A percentile compares a stretch with the other conserved stretches of the same genome.
These are phyloP conservation scores for Hortiboletus campestris DNA, from an alignment of 768 basidiomycete species.

Conservation along the genomic window DNA sequence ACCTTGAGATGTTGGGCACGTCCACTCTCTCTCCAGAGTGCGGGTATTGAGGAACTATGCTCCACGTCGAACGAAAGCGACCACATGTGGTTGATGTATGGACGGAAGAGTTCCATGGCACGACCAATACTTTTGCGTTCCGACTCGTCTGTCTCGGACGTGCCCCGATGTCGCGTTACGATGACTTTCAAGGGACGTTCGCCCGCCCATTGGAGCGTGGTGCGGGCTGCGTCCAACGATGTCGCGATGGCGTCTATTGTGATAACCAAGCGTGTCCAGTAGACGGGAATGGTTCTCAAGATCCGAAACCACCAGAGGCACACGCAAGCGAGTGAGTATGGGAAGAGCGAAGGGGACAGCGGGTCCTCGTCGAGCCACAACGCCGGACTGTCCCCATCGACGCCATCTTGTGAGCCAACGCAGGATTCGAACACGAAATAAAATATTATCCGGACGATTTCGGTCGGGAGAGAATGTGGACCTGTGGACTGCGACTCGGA, in stretches of 20 bases:
- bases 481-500: background rate
- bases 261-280: slow-evolving; percentile 11
- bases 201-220: slow-evolving; percentile 2
- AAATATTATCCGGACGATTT: slow-evolving; percentile 10
- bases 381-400: background rate
- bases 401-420: background rate
- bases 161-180: slow-evolving; percentile 2
- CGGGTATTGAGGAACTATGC: background rate
- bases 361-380: slow-evolving; percentile 7
- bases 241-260: background rate
- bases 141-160: background rate
- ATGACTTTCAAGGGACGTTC: slow-evolving; percentile 1
- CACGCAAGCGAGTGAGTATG: slow-evolving; percentile 6
- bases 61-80: slow-evolving; percentile 9
- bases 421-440: slow-evolving; percentile 6
- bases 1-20: background rate
- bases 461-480: slow-evolving; percentile 8
- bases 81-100: background rate
- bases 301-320: slow-evolving; percentile 10
- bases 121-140: background rate
- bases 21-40: slow-evolving; percentile 9
- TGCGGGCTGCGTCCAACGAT: background rate
- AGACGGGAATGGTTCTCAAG: background rate
- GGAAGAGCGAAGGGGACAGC: slow-evolving; percentile 7
- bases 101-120: slow-evolving; percentile 2